Evolutionary conservation across 768 basidiomycete species (phyloP), one percentile per base, ranked within the genome.

Genomic region (Asterophora lycoperdoides): DNA sequence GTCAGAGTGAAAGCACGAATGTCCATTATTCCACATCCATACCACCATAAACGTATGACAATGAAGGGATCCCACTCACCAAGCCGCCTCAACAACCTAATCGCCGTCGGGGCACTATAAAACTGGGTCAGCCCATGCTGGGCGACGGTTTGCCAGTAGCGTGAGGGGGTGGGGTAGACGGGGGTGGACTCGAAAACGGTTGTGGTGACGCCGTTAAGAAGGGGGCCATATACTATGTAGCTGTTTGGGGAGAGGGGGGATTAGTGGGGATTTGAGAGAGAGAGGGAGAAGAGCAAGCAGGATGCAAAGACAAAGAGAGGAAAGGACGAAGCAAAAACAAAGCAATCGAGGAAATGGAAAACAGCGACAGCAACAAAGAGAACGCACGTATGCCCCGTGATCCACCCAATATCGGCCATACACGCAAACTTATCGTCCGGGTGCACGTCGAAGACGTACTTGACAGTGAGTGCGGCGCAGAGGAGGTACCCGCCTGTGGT

Each of bases 341-440:
- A n/a, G n/a, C n/a, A n/a, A n/a, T n/a, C n/a, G 6, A 23, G 23
- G 23, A 23, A 23, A 23, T 23, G 23, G 6, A 6, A 23, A 23
- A 23, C n/a, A n/a, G n/a, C n/a, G n/a, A n/a, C n/a, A 6, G 23
- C 23, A 23, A 23, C 3, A 23, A 17, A 46, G 30, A 43, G 40
- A 10, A 63, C 73, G 48, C 57, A 89, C 70, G 89, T 89, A 70
- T 96, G 93, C 14, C 94, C 94, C 2, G 95, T 98, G 72, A 98
- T 95, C 95, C 95, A 98, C 59, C 95, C 95, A 44, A 99, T 79
- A 63, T 99, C 95, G 49, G 95, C 95, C 94, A 97, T 93, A 75
- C 95, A 98, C 1, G 86, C 96, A 66, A 94, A 97, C 57, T 78
- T 84, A 72, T 97, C 95, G 51, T 89, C 93, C n/a, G 87, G 84